Percentiles rank a stretch among this genome's conserved stretches.
Evolutionary conservation across 225 moss, liverwort and hornwort genomes (phyloP).

Genomic region (Polytrichum commune): DNA sequence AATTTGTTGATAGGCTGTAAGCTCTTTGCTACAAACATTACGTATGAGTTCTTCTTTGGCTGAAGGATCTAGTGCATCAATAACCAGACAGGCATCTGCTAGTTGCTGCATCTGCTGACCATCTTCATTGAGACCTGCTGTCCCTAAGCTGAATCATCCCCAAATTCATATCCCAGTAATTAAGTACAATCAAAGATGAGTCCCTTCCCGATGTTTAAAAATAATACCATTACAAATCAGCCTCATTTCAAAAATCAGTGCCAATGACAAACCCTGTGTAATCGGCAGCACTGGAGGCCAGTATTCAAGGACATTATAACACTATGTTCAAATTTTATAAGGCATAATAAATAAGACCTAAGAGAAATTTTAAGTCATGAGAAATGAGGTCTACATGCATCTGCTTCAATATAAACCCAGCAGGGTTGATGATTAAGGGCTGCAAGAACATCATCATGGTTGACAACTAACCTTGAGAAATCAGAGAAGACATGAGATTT

Average conservation of each 20-base stretch:
- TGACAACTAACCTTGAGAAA: slow-evolving; percentile 74
- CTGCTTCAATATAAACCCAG: too few species aligned
- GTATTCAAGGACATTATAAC: too few species aligned
- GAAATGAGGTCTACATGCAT: too few species aligned
- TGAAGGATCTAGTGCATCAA: slow-evolving; percentile 91
- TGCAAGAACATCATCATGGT: background rate
- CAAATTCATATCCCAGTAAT: slow-evolving; percentile 4
- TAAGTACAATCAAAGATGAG: background rate
- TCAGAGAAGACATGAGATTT: slow-evolving; percentile 98
- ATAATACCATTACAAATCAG: too few species aligned
- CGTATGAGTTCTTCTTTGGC: slow-evolving; percentile 96
- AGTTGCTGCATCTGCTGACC: slow-evolving; percentile 99
- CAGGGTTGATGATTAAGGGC: too few species aligned
- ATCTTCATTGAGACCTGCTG: slow-evolving; percentile 94
- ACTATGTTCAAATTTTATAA: too few species aligned
- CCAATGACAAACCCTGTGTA: too few species aligned
- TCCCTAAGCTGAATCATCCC: slow-evolving; percentile 67
- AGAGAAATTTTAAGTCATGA: too few species aligned
- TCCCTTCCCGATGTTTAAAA: too few species aligned
- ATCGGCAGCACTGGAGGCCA: too few species aligned
- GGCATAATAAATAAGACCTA: too few species aligned
- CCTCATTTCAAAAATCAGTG: too few species aligned
- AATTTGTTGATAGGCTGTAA: slow-evolving; percentile 98
- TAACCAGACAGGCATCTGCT: slow-evolving; percentile 95
- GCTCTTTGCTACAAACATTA: slow-evolving; percentile 93